Evolutionary conservation across 2,329 filamentous ascomycete genomes (phyloP).

Genomic region (Colletotrichum graminicola): DNA sequence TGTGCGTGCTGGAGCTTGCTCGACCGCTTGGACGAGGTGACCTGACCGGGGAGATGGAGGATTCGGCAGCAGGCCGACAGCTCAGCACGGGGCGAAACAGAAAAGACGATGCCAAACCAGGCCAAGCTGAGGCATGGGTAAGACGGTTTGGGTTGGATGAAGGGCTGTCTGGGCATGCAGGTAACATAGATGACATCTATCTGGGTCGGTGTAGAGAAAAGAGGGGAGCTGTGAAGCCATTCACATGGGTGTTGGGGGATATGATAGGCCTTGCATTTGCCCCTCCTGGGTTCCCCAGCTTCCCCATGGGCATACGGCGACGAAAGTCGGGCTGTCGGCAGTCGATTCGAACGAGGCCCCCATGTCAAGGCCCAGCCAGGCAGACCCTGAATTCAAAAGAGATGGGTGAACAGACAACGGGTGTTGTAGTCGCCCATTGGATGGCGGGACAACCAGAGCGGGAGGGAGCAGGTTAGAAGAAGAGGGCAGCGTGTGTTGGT

Average conservation of each 20-base stretch:
- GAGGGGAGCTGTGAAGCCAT: constrained; percentile 20
- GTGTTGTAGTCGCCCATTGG: neutral
- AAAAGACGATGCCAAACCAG: constrained; percentile 9
- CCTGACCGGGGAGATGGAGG: constrained; percentile 23
- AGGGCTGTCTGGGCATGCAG: constrained; percentile 32
- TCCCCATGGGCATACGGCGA: constrained; percentile 18
- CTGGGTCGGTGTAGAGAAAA: constrained; percentile 17
- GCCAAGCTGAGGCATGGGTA: constrained; percentile 24
- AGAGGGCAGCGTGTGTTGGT: constrained; percentile 19
- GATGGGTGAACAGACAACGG: constrained; percentile 11
- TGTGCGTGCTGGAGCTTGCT: constrained; percentile 28
- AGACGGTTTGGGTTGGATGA: constrained; percentile 36
- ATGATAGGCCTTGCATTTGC: constrained; percentile 15
- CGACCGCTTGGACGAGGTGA: constrained; percentile 35
- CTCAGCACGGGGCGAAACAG: constrained; percentile 29
- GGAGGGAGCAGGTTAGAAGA: neutral
- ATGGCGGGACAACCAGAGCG: constrained; percentile 14
- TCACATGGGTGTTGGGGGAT: constrained; percentile 10
- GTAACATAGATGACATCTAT: constrained; percentile 35
- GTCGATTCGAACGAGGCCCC: constrained; percentile 14
- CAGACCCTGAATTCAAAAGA: constrained; percentile 7
- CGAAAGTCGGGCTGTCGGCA: constrained; percentile 4
- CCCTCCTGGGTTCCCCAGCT: constrained; percentile 10
- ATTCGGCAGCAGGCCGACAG: constrained; percentile 25
- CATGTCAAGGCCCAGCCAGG: neutral